phyloP scores from a whole-genome alignment of 306 rosid species.

The Senna siamea region DNA sequence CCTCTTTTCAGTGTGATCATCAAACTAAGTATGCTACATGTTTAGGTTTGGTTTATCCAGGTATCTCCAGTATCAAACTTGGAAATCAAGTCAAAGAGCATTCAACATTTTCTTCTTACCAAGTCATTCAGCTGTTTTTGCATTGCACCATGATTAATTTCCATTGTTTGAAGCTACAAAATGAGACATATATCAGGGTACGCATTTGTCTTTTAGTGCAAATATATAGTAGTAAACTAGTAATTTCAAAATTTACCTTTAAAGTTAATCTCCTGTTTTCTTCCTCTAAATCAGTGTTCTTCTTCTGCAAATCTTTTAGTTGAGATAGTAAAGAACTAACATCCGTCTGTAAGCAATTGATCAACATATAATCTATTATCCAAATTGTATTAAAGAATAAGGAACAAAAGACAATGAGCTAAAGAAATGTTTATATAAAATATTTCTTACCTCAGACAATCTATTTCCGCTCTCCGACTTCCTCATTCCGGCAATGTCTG shows the following conservation, averaged over 20 bases:
- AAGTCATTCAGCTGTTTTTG: slow-evolving; percentile 68
- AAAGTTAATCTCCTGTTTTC: slow-evolving; percentile 56
- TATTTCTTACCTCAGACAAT: slow-evolving; percentile 62
- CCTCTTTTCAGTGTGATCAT: not conserved
- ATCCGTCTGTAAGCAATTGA: slow-evolving; percentile 56
- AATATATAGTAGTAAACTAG: not conserved
- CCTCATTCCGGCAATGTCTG: slow-evolving; percentile 59
- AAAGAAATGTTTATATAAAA: not conserved
- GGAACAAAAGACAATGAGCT: not conserved
- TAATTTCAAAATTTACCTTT: slow-evolving; percentile 51
- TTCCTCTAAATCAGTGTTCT: slow-evolving; percentile 68
- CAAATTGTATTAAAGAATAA: not conserved
- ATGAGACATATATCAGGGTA: slow-evolving; percentile 31
- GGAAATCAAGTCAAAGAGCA: slow-evolving; percentile 27
- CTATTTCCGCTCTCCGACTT: slow-evolving; percentile 77
- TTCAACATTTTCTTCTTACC: slow-evolving; percentile 49
- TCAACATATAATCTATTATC: not conserved
- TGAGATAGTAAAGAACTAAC: slow-evolving; percentile 75
- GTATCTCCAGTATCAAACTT: slow-evolving; percentile 25
- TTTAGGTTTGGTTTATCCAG: not conserved
- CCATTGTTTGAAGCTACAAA: slow-evolving; percentile 76
- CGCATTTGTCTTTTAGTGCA: not conserved
- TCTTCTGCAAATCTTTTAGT: slow-evolving; percentile 68
- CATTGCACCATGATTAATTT: slow-evolving; percentile 59
- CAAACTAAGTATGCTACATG: not conserved